Percentiles rank a stretch among this genome's conserved stretches.
Conservation (phyloP, 352 stramenopile species). For the Pythium dissotocum region DNA sequence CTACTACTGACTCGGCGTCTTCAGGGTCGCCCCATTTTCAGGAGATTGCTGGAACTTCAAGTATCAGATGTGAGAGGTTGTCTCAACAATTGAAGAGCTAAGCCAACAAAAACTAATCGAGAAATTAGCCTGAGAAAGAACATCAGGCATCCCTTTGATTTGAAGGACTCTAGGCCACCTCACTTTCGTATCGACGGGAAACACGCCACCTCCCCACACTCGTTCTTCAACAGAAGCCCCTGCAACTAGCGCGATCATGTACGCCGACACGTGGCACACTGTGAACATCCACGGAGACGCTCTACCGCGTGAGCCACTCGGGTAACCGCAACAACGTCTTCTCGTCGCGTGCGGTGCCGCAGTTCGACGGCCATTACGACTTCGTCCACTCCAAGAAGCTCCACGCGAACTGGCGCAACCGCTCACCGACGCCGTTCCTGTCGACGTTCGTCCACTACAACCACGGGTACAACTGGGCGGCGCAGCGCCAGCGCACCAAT, state of each 20-base stretch:
- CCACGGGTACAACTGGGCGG: slow-evolving; percentile 5
- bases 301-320: slow-evolving; percentile 8
- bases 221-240: too few relatives aligned
- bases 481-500: neutral
- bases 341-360: neutral
- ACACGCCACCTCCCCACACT: too few relatives aligned
- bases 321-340: neutral
- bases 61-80: too few relatives aligned
- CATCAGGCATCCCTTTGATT: too few relatives aligned
- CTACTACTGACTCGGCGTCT: too few relatives aligned
- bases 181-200: too few relatives aligned
- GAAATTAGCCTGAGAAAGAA: too few relatives aligned
- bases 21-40: too few relatives aligned
- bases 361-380: neutral
- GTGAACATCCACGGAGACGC: slow-evolving; percentile 3
- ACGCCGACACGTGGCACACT: neutral
- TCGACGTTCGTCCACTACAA: neutral
- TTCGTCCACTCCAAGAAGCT: neutral
- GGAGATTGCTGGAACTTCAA: too few relatives aligned
- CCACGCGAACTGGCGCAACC: slow-evolving; percentile 3
- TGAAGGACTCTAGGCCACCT: too few relatives aligned
- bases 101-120: too few relatives aligned
- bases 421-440: slow-evolving; percentile 3
- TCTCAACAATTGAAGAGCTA: too few relatives aligned
- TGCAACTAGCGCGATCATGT: neutral